A percentile compares a stretch with the other conserved stretches of the same genome.
These are phyloP conservation scores for Brasenia schreberi DNA, from an alignment of 164 flowering plant species.

Conservation along the genomic window DNA sequence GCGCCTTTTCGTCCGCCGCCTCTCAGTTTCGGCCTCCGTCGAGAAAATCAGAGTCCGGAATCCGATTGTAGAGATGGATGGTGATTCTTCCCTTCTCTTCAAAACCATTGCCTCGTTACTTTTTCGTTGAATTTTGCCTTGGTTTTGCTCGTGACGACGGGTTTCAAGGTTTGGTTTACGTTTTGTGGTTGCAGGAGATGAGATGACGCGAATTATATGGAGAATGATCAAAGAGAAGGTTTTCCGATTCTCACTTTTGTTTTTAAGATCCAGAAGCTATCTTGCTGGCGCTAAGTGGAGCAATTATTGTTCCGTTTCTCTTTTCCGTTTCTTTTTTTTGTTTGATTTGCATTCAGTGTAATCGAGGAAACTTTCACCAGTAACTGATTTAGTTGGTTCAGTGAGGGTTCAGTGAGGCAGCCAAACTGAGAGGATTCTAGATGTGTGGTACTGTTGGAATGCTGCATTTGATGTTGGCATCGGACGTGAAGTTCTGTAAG, in stretches of 20 bases:
- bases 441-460: too few species aligned
- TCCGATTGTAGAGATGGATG: conserved; percentile 94
- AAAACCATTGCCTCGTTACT: background rate
- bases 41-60: conserved; percentile 53
- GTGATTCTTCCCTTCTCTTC: conserved; percentile 15
- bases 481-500: too few species aligned
- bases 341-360: background rate
- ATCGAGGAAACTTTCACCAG: too few species aligned
- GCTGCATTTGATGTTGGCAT: too few species aligned
- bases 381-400: too few species aligned
- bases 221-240: conserved; percentile 84
- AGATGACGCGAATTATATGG: conserved; percentile 93
- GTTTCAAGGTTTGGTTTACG: background rate
- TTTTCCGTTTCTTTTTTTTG: background rate
- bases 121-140: background rate
- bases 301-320: too few species aligned
- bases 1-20: background rate
- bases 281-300: too few species aligned
- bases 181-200: conserved; percentile 54
- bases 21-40: background rate
- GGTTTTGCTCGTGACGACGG: background rate
- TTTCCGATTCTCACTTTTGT: background rate
- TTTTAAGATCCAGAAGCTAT: background rate
- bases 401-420: too few species aligned
- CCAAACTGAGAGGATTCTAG: too few species aligned